Evolutionary conservation across 306 rosid genomes (phyloP).

Genomic region (Bauhinia variegata): DNA sequence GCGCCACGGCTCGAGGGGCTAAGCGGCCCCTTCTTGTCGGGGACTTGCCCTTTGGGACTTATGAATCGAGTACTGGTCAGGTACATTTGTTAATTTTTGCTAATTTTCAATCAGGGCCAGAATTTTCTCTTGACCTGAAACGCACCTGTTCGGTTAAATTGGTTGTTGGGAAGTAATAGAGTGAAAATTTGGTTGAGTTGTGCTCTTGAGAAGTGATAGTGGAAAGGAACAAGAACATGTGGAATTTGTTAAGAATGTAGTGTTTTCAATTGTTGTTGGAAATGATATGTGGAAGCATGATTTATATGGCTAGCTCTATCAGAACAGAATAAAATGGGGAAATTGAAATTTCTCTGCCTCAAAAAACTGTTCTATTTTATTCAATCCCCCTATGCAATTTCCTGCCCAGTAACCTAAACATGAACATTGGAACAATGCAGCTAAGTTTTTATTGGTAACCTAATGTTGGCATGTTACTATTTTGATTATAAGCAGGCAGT

Average conservation of each 20-base stretch:
- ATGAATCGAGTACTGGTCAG: conserved; percentile 73
- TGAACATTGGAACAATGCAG: neutral
- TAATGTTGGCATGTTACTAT: conserved; percentile 24
- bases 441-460: neutral
- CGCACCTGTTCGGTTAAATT: neutral
- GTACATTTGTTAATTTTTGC: conserved; percentile 27
- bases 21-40: conserved; percentile 78
- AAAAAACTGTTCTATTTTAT: neutral
- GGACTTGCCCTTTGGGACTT: conserved; percentile 83
- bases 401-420: neutral
- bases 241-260: neutral
- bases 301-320: neutral
- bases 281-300: neutral
- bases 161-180: conserved; percentile 28
- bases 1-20: conserved; percentile 86
- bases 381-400: neutral
- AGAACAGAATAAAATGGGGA: neutral
- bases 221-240: neutral
- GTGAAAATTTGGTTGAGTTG: neutral
- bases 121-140: neutral
- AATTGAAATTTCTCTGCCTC: neutral
- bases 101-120: neutral
- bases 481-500: conserved; percentile 66
- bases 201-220: neutral
- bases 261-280: neutral